Evolutionary conservation across 108 stramenopile species (phyloP), one percentile per base, ranked within the genome.

Genomic region (Skeletonema tropicum): DNA sequence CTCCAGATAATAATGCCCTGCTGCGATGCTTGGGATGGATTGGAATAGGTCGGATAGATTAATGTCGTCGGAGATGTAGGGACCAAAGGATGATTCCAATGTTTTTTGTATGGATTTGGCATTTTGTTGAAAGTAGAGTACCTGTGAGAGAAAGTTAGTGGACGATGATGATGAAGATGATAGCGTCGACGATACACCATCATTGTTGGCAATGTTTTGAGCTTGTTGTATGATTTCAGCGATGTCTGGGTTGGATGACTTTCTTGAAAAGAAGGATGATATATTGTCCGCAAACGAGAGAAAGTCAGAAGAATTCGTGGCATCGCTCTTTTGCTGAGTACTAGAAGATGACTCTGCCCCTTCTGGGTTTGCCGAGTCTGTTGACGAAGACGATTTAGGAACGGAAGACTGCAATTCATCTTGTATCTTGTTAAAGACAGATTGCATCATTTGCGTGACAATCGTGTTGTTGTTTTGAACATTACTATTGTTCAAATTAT

Each of bases 1-100:
- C 66, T 95, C 94, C 45, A 95, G 64, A 68, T 88, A 95, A 76
- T 95, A 95, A 48, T 67, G 57, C 14, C 79, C 9, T 14, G 78
- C 67, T 0, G 70, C 61, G 2, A 80, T 41, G 11, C 46, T 49
- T 6, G 52, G 39, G 1, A 68, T 30, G 15, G 65, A 33, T 63
- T 63, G 57, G 65, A 66, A 31, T 23, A 66, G 39, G 9, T 74
- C 65, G 42, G 64, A 59, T 39, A 59, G 25, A 14, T 68, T 6
- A 52, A 42, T 29, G 42, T 65, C 52, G 32, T 70, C 69, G 33
- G 68, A 57, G 12, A 77, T 42, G 30, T 58, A 68, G 15, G 55
- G 57, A 6, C 39, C 77, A 41, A 79, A 73, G 1, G 71, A 65
- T 32, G 72, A 64, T 74, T 80, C 79, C 38, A 80, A 74, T n/a